These are phyloP conservation scores for Aspergillus texensis DNA, from an alignment of 2,329 filamentous ascomycete genomes.

Conservation along the genomic window DNA sequence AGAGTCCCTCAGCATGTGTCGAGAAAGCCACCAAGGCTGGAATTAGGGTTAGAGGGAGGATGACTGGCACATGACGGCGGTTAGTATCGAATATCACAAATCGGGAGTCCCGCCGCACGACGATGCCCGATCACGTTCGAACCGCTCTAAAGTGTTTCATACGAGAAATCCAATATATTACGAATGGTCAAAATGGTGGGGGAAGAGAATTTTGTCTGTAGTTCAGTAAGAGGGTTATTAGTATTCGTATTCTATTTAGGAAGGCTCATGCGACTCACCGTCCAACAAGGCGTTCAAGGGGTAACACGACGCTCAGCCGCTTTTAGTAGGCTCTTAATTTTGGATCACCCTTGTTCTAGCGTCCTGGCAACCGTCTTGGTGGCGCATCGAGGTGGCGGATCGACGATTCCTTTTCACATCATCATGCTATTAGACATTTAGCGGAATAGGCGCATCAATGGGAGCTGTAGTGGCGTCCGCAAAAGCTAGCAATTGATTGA, in stretches of 20 bases:
- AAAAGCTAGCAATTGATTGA: background rate
- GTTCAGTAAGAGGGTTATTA: background rate
- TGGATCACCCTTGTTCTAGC: background rate
- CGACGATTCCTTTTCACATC: background rate
- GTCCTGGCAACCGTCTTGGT: background rate
- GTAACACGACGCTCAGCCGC: no score
- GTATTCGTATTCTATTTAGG: background rate
- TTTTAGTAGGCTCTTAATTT: no score
- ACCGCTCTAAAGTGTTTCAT: fast-evolving
- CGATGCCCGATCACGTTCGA: background rate
- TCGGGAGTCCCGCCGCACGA: no score
- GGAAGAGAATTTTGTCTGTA: background rate
- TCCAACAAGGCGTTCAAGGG: background rate
- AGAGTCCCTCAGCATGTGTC: background rate
- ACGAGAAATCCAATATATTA: fast-evolving
- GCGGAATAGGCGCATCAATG: background rate
- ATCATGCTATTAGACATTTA: background rate
- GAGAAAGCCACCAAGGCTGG: background rate
- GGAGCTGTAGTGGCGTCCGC: no score
- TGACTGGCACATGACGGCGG: background rate
- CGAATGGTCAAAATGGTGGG: background rate
- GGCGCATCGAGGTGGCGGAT: background rate
- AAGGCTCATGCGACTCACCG: background rate
- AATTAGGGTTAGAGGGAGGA: background rate
- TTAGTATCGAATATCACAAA: background rate